These are phyloP conservation scores for Alternaria tenuissima DNA, from an alignment of 2,329 filamentous ascomycete genomes.

Conservation along the genomic window DNA sequence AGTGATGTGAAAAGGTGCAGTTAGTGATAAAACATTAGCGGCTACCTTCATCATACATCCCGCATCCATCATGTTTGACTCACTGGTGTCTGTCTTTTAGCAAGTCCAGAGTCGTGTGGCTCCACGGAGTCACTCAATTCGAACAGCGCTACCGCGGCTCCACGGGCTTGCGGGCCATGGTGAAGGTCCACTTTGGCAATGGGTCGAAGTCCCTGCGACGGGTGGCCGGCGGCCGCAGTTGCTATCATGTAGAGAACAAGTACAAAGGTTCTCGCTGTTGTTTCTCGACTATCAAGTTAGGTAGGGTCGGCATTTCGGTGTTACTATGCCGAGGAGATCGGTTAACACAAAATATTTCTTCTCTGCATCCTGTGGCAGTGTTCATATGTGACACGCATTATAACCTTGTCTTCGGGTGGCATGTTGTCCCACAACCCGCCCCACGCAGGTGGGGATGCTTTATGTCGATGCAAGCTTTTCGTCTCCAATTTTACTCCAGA, in stretches of 20 bases:
- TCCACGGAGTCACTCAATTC: slow-evolving; percentile 6
- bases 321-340: neutral
- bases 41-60: neutral
- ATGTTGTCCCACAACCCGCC: slow-evolving; percentile 10
- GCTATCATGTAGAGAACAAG: slow-evolving; percentile 8
- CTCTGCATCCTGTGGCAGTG: neutral
- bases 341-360: neutral
- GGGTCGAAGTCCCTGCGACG: slow-evolving; percentile 19
- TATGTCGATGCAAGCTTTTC: slow-evolving; percentile 15
- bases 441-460: slow-evolving; percentile 15
- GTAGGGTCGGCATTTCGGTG: neutral
- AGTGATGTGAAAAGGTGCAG: neutral
- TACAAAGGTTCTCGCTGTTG: neutral
- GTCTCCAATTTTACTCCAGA: slow-evolving; percentile 20
- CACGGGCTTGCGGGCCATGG: slow-evolving; percentile 7
- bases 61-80: slow-evolving; percentile 1
- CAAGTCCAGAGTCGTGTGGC: slow-evolving; percentile 1
- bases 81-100: neutral
- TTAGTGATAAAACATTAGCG: neutral
- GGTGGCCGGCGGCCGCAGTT: slow-evolving; percentile 10
- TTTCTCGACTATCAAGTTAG: neutral
- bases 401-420: neutral
- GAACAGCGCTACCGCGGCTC: slow-evolving; percentile 10
- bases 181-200: slow-evolving; percentile 15
- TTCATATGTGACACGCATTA: neutral